Conservation (phyloP, 257 asterid species). For the Cruciata laevipes region DNA sequence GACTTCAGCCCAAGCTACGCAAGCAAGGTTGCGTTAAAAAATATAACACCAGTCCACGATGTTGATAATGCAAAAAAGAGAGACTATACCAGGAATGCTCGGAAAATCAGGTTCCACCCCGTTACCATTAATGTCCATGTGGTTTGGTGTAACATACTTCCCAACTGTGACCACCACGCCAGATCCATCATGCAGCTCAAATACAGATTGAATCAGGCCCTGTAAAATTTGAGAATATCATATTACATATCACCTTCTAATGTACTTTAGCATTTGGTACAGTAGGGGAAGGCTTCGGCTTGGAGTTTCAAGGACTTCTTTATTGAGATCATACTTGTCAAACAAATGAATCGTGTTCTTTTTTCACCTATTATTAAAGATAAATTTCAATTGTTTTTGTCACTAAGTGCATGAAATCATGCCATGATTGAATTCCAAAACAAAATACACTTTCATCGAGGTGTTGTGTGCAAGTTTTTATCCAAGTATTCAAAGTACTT, state of each 20-base stretch:
- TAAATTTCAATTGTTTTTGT: background rate
- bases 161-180: conserved; percentile 92
- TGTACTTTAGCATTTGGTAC: background rate
- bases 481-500: background rate
- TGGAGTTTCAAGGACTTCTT: background rate
- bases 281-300: background rate
- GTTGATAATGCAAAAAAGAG: background rate
- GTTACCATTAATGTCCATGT: conserved; percentile 77
- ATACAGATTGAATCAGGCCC: conserved; percentile 97
- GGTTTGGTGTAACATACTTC: conserved; percentile 90
- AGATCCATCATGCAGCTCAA: conserved; percentile 93
- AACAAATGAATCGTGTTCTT: background rate
- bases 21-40: conserved; percentile 8
- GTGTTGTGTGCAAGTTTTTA: background rate
- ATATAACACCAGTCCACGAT: background rate
- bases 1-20: conserved; percentile 86
- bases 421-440: background rate
- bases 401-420: background rate
- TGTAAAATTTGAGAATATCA: conserved; percentile 17
- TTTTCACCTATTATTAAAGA: background rate
- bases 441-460: background rate
- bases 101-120: conserved; percentile 93
- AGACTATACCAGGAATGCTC: conserved; percentile 60
- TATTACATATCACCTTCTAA: background rate
- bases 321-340: background rate